Conservation (phyloP, 176 grass and related monocot genomes). For the Areca catechu region DNA sequence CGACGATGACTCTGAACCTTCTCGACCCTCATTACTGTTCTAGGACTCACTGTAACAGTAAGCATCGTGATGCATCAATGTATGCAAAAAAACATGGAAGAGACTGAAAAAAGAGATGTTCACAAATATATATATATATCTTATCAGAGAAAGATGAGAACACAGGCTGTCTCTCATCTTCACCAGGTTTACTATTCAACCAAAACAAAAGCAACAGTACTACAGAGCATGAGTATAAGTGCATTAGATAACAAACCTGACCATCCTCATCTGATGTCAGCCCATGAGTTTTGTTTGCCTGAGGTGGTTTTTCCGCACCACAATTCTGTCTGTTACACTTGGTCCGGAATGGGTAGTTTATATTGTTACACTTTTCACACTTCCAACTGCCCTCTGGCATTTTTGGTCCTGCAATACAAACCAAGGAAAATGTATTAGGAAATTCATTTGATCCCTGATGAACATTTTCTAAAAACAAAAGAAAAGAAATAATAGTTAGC, state of each 20-base stretch:
- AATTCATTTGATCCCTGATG: too few relatives aligned
- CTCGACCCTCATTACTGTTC: slow-evolving; percentile 75
- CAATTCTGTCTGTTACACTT: slow-evolving; percentile 87
- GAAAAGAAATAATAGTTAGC: slow-evolving; percentile 1
- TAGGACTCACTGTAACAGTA: slow-evolving; percentile 99
- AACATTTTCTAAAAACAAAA: not conserved
- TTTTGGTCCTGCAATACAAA: slow-evolving; percentile 43
- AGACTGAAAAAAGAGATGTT: slow-evolving; percentile 10
- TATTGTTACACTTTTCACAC: slow-evolving; percentile 80
- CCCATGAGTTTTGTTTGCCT: slow-evolving; percentile 39
- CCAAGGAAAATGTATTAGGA: too few relatives aligned
- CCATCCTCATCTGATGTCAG: slow-evolving; percentile 41
- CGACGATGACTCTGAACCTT: slow-evolving; percentile 80
- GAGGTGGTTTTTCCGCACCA: slow-evolving; percentile 54
- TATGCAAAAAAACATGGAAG: slow-evolving; percentile 33
- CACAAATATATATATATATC: slow-evolving; percentile 11
- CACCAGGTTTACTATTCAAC: slow-evolving; percentile 2
- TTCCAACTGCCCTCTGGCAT: slow-evolving; percentile 91
- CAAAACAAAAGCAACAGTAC: not conserved
- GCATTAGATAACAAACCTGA: slow-evolving; percentile 44
- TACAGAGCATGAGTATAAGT: slow-evolving; percentile 2
- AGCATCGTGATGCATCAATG: slow-evolving; percentile 55
- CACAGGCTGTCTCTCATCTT: not conserved
- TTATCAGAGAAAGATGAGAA: slow-evolving; percentile 11
- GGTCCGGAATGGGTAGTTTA: slow-evolving; percentile 80